Evolutionary conservation across 1,139 yeast genomes (phyloP), one percentile per base, ranked within the genome.

Genomic region (Geotrichum restrictum): DNA sequence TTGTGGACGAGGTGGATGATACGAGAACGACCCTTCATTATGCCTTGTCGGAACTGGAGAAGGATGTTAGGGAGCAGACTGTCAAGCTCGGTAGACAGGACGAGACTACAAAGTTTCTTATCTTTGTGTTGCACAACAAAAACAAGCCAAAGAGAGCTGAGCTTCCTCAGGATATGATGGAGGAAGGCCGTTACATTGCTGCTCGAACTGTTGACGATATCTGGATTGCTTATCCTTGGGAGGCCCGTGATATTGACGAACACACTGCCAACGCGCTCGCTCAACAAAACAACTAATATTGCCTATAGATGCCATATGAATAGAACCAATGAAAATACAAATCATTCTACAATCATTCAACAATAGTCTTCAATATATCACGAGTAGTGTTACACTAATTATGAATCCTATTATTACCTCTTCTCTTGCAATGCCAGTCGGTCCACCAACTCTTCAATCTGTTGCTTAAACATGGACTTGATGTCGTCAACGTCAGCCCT

Each of bases 191-290:
- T 69, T 91, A 91, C 71, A 79, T 88, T 64, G 96, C 96, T 57
- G 97, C 96, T 45, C 81, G 93, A 71, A 80, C 88, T 46, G 93
- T 88, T 40, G 95, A 91, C 41, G 98, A 93, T 69, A 78, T 79
- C 62, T 93, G 98, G 98, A 89, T 88, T 64, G 97, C 97, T 44
- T 93, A 93, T 70, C 98, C 98, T 49, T 93, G 98, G 98, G 96
- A 88, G 73, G 82, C 94, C 32, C 78, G 78, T 56, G 96, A 91
- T 72, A 93, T 91, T 68, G 96, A 87, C 49, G 79, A 77, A 71
- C 98, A 91, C 69, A 87, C 95, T 52, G 76, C 79, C 68, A 78
- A 75, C 69, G 96, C 97, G 37, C 75, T 82, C 57, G 81, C 81
- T 65, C 97, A 91, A 72, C 95, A 85, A 40, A 79, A 81, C 62